Evolutionary conservation across 2,329 filamentous ascomycete species (phyloP).

Genomic region (Cladobotryum protrusum): DNA sequence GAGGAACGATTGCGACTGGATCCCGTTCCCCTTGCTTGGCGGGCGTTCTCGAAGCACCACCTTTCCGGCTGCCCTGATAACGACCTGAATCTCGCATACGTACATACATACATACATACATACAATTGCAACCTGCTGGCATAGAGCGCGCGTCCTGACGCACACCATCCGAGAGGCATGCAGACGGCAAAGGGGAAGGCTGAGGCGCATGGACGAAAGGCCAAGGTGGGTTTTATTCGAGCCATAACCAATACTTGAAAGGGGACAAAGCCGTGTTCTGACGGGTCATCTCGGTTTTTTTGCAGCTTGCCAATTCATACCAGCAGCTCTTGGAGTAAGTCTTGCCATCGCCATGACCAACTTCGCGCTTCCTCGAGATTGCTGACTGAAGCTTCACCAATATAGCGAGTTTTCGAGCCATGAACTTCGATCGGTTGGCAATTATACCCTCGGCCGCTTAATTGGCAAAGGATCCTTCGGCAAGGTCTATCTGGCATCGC

Average conservation of each 20-base stretch:
- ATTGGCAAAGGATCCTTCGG: constrained; percentile 98
- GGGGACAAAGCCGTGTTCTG: neutral
- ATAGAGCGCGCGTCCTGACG: constrained; percentile 13
- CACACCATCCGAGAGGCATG: constrained; percentile 36
- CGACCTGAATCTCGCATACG: too few relatives aligned
- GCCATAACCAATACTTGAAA: neutral
- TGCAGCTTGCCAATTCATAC: constrained; percentile 92
- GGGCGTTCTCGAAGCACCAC: neutral
- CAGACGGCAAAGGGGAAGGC: constrained; percentile 50
- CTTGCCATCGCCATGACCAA: constrained; percentile 5
- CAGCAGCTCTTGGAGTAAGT: constrained; percentile 89
- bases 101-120: too few relatives aligned
- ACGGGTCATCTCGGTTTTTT: neutral
- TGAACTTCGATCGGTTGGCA: constrained; percentile 87
- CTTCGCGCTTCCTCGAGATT: neutral
- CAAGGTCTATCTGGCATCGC: constrained; percentile 91
- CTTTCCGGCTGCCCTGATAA: too few relatives aligned
- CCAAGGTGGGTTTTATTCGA: constrained; percentile 42
- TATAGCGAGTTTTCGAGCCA: constrained; percentile 85
- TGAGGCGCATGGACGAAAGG: constrained; percentile 55
- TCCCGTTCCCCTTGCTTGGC: neutral
- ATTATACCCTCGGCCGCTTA: constrained; percentile 83
- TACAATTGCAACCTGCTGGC: neutral
- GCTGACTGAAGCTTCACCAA: neutral
- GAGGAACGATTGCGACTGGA: neutral